Percentiles rank a stretch among this genome's conserved stretches.
These are phyloP conservation scores for Fusarium annulatum DNA, from an alignment of 2,329 filamentous ascomycete species.

Conservation along the genomic window DNA sequence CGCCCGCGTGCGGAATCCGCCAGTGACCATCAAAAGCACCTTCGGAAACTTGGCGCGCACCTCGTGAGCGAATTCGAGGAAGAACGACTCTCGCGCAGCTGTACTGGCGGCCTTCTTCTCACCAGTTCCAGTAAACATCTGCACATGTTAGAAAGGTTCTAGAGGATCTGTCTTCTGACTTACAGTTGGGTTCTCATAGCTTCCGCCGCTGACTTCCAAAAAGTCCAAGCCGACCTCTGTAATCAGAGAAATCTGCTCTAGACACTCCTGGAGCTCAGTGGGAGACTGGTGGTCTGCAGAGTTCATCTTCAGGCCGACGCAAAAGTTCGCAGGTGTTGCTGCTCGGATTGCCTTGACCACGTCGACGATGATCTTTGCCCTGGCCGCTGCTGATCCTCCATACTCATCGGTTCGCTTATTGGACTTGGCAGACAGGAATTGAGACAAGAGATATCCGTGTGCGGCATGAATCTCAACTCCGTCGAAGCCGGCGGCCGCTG, in stretches of 20 bases:
- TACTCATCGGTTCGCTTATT: constrained; percentile 67
- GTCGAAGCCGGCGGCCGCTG: constrained; percentile 58
- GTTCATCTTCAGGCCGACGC: constrained; percentile 67
- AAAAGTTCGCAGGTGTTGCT: constrained; percentile 54
- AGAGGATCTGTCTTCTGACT: neutral
- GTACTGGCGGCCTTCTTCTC: constrained; percentile 51
- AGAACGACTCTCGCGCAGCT: constrained; percentile 71
- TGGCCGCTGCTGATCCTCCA: constrained; percentile 61
- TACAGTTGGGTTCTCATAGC: constrained; percentile 64
- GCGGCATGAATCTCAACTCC: constrained; percentile 60
- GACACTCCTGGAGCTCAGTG: constrained; percentile 59
- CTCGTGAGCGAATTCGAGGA: constrained; percentile 71
- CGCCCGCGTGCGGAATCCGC: constrained; percentile 66
- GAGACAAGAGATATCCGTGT: constrained; percentile 68
- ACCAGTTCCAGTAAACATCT: constrained; percentile 50
- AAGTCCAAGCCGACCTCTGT: constrained; percentile 68
- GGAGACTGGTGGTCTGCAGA: constrained; percentile 65
- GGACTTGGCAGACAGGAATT: constrained; percentile 63
- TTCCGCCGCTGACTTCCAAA: constrained; percentile 74
- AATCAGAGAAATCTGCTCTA: constrained; percentile 68
- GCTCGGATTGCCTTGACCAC: constrained; percentile 57
- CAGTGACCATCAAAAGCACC: constrained; percentile 67
- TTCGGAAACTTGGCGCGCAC: constrained; percentile 58
- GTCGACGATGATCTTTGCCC: constrained; percentile 63
- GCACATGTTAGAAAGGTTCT: neutral